Base-by-base conservation (phyloP, 805 yeast genomes). In the Candida vartiovaarae region DNA sequence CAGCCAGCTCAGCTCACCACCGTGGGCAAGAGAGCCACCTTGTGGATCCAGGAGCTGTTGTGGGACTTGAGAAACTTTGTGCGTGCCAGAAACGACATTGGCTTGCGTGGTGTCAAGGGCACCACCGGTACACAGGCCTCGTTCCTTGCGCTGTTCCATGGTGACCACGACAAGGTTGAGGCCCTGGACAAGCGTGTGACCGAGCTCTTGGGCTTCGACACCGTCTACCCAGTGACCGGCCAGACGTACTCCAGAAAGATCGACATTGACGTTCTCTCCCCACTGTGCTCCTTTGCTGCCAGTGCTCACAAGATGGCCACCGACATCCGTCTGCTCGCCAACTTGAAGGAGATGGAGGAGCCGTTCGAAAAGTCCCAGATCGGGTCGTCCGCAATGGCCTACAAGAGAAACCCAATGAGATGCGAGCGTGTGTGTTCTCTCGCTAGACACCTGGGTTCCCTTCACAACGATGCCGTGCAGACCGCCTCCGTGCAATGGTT, bases 341-440 rank as follows among this genome's bases (percentile, higher is more conserved):
- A 93, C 70, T 78, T 93, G 72, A 93, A 93, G 71, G 99, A 93
- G 72, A 70, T 93, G 53, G 99, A 93, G 72, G 99, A 93, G 70
- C 99, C 99, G 28, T 93, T 93, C 63, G 99, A 93, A 74, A 87
- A 86, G 71, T 80, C 90, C n/a, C 99, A 93, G 75, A 93, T 93
- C 61, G 99, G 99, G 35, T 89, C 97, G 9, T 78, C 88, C 44
- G 99, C 99, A 36, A 93, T 93, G 99, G 99, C 99, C 29, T 93
- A 93, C 75, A 93, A 93, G 79, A 84, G 99, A 72, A 93, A 93
- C 72, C 99, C 99, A 67, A 93, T 93, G 99, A 84, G 99, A 74
- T 84, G 91, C 63, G 99, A 93, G 74, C 82, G 99, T 68, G 97
- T 93, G 47, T 93, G 99, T 72, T 93, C 99, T n/a, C 76, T 93